Base-by-base conservation (phyloP, 805 yeast genomes). In the Candida insectalens region DNA sequence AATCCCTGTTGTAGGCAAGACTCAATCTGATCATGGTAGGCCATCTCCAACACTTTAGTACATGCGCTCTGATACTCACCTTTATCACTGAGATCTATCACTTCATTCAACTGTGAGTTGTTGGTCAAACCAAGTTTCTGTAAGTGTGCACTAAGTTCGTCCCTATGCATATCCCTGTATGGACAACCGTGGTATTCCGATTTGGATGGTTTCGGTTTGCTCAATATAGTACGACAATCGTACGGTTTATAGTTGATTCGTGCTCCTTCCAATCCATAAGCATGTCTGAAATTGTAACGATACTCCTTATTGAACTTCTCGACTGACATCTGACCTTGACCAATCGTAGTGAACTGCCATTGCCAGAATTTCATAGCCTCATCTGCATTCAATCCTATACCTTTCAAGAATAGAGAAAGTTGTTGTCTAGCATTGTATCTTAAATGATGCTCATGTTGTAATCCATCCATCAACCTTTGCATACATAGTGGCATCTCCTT, bases 101-200 rank as follows among this genome's bases (percentile, higher is more conserved):
- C 71, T 31, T 83, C 57, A 32, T 74, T 69, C 15, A 59, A 50
- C 17, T 59, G 50, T 10, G 59, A 52, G 27, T 73, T 68, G 38
- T 81, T 83, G 7, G 55, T 63, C 32, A 84, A 59, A 1, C 88
- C 89, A 74, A 83, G 70, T 15, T 63, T 69, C 27, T 62, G 58
- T 42, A 92, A 62, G 39, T 73, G 71, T 3, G 47, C 43, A 5
- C 69, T 63, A 32, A 92, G 62, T 34, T 71, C 67, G 29, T 83
- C 94, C n/a, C 71, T 51, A 9, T 71, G 65, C 47, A 82, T 62
- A 47, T 82, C 89, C 35, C 94, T 64, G 57, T 83, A 92, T 4
- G 97, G 96, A 57, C 97, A 89, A 2, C 98, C 98, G 51, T 89
- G 96, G 38, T 62, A 70, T 44, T 88, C 95, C 31, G 69, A 65